Evolutionary conservation across 2,329 filamentous ascomycete genomes (phyloP).

Genomic region (Aspergillus novoparasiticus): DNA sequence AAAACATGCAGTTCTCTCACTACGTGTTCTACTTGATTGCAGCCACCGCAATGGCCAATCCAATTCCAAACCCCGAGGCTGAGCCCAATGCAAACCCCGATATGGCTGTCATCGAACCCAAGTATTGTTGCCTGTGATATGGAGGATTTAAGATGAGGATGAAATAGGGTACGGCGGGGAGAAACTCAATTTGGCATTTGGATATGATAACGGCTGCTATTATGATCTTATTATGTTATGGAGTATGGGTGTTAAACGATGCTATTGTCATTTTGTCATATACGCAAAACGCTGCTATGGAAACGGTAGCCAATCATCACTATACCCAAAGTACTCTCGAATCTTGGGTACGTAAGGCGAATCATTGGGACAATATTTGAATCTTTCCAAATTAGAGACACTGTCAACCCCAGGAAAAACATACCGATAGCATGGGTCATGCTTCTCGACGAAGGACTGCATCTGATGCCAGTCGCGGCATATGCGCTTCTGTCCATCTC

Average conservation of each 20-base stretch:
- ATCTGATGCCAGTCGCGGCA: neutral
- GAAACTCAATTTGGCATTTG: no score
- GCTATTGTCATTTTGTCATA: no score
- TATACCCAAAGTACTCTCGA: neutral
- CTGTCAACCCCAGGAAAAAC: neutral
- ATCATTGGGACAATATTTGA: neutral
- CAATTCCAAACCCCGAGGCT: neutral
- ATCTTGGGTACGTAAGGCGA: neutral
- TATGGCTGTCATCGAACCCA: neutral
- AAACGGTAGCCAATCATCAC: neutral
- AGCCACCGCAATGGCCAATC: neutral
- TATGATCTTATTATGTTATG: no score
- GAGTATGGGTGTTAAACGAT: no score
- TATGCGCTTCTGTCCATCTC: neutral
- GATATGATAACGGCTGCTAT: no score
- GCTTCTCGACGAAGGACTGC: neutral
- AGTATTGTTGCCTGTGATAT: neutral
- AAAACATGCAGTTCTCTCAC: neutral
- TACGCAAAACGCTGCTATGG: neutral
- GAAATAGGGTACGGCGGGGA: no score
- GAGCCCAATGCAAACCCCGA: neutral
- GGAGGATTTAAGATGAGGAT: neutral
- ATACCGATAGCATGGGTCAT: neutral
- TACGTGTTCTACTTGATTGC: neutral
- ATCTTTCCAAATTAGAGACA: neutral